Evolutionary conservation across 2,329 filamentous ascomycete species (phyloP).

Genomic region (Penicillium sp.): DNA sequence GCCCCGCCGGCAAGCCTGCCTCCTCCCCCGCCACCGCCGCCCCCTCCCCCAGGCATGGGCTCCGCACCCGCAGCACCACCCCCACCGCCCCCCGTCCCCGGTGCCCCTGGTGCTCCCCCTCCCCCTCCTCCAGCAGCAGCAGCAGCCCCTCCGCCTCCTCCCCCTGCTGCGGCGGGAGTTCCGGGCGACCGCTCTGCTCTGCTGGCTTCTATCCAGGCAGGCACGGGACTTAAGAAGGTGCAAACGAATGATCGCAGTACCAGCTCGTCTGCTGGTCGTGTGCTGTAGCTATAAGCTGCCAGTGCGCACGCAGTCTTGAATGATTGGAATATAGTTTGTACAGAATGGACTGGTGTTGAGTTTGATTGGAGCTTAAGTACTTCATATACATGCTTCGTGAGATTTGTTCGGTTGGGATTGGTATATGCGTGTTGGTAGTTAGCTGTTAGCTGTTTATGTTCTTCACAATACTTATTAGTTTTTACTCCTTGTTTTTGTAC

Average conservation of each 20-base stretch:
- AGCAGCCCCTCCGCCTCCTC: conserved; percentile 41
- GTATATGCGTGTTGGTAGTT: neutral
- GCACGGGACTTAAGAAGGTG: conserved; percentile 81
- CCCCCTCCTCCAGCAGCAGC: conserved; percentile 45
- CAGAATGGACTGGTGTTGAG: conserved; percentile 9
- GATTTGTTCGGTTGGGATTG: neutral
- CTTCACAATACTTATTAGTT: conserved; percentile 17
- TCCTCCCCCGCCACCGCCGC: conserved; percentile 42
- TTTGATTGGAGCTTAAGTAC: neutral
- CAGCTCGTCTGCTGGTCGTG: conserved; percentile 74
- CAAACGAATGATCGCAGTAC: conserved; percentile 84
- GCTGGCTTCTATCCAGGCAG: conserved; percentile 80
- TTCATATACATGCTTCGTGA: too few relatives aligned
- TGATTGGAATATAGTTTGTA: conserved; percentile 25
- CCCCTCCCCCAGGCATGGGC: conserved; percentile 34
- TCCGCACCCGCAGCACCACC: conserved; percentile 52
- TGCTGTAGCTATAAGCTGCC: conserved; percentile 50
- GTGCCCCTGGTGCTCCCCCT: conserved; percentile 29
- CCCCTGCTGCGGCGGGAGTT: conserved; percentile 61
- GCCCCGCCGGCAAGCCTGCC: conserved; percentile 32
- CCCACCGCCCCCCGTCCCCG: conserved; percentile 36
- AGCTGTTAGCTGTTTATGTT: conserved; percentile 13
- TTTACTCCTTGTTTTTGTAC: conserved; percentile 1
- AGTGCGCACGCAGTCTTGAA: conserved; percentile 2
- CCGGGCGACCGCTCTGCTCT: conserved; percentile 64